Percentiles rank a stretch among this genome's conserved stretches.
These are phyloP conservation scores for Halteria grandinella DNA, from an alignment of 73 alveolate genomes.

Conservation along the genomic window DNA sequence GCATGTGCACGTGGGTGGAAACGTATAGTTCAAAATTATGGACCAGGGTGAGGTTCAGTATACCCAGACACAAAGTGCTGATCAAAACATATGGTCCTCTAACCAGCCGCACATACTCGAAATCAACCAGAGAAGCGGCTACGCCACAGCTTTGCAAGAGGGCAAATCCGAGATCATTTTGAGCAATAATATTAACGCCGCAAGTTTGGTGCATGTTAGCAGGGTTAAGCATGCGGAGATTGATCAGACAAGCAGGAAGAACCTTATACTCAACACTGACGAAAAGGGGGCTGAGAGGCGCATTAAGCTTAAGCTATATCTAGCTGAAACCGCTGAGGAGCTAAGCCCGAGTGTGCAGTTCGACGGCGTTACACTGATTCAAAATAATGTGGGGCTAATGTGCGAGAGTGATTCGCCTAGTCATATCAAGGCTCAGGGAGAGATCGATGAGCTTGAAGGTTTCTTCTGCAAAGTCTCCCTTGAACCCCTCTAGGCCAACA, in stretches of 20 bases:
- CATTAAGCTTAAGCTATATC: constrained; percentile 14
- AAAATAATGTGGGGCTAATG: constrained; percentile 29
- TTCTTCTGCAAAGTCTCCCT: constrained; percentile 44
- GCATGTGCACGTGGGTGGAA: constrained; percentile 60
- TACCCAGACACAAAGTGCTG: constrained; percentile 23
- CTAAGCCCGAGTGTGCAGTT: constrained; percentile 47
- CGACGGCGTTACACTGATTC: constrained; percentile 42
- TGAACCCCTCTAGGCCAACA: background rate
- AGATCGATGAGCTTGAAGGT: constrained; percentile 47
- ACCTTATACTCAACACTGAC: constrained; percentile 48
- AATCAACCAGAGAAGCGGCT: constrained; percentile 46
- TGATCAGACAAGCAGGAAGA: constrained; percentile 46
- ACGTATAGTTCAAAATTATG: constrained; percentile 49
- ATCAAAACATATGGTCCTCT: constrained; percentile 41
- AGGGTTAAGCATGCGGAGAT: constrained; percentile 63
- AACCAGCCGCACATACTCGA: constrained; percentile 31
- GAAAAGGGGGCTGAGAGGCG: constrained; percentile 30
- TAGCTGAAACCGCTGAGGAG: constrained; percentile 25
- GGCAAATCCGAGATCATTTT: constrained; percentile 60
- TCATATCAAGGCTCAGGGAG: constrained; percentile 15
- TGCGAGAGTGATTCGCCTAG: constrained; percentile 41
- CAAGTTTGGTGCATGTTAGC: constrained; percentile 53
- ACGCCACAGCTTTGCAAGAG: constrained; percentile 57
- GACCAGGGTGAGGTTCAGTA: constrained; percentile 33
- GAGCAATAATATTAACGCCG: constrained; percentile 53